Conservation (phyloP, 2,329 filamentous ascomycete genomes). For the Diplocarpon rosae region DNA sequence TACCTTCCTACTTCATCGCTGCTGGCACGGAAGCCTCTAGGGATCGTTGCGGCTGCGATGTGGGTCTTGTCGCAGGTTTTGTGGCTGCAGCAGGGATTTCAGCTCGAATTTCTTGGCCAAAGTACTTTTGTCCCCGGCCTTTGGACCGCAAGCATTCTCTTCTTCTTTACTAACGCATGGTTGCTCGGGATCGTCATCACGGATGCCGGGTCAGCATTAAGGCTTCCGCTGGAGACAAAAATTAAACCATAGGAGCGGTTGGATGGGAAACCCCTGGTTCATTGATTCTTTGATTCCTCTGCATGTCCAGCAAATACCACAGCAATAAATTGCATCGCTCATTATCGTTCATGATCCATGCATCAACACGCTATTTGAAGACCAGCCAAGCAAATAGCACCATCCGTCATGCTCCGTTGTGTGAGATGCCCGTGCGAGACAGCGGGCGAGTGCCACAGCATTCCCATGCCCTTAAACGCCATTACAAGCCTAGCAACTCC, state of each 20-base stretch:
- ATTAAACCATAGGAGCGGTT: neutral
- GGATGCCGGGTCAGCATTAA: conserved; percentile 40
- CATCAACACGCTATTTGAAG: neutral
- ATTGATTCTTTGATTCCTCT: too few relatives aligned
- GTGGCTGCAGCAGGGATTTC: conserved; percentile 67
- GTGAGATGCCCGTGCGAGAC: neutral
- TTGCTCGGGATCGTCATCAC: conserved; percentile 69
- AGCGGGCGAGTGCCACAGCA: neutral
- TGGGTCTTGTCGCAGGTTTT: conserved; percentile 69
- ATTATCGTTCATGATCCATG: neutral
- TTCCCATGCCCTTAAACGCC: conserved; percentile 5
- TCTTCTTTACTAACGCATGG: conserved; percentile 82
- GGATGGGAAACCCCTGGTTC: neutral
- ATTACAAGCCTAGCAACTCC: conserved; percentile 7
- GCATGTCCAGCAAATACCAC: neutral
- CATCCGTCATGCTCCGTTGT: conserved; percentile 3
- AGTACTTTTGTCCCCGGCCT: conserved; percentile 81
- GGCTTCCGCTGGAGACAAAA: neutral
- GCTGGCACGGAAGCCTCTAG: conserved; percentile 46
- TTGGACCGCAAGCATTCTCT: conserved; percentile 62
- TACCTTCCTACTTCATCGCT: conserved; percentile 77
- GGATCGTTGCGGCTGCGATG: conserved; percentile 51
- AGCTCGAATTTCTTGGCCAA: conserved; percentile 66
- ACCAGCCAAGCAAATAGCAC: neutral
- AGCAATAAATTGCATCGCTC: neutral